These are phyloP conservation scores for Tolypocladium cylindrosporum DNA, from an alignment of 2,329 filamentous ascomycete genomes.

Conservation along the genomic window DNA sequence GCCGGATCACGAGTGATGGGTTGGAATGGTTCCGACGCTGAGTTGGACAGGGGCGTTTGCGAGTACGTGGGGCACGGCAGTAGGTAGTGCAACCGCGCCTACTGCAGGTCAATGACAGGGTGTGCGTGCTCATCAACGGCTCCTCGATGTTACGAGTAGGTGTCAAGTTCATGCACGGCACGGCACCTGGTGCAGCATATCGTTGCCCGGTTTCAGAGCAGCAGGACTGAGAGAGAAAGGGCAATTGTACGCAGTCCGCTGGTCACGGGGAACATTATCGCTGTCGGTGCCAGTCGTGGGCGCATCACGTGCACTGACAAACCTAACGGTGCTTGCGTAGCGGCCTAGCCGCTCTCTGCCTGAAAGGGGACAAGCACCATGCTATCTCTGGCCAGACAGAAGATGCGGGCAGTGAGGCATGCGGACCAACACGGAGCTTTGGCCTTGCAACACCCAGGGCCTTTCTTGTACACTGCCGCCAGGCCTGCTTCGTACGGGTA, in stretches of 20 bases:
- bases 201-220: not conserved
- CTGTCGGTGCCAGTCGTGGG: not conserved
- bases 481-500: no score
- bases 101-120: not conserved
- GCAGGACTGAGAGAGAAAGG: not conserved
- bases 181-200: not conserved
- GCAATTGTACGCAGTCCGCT: not conserved
- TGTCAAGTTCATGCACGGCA: not conserved
- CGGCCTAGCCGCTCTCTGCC: no score
- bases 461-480: not conserved
- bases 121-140: not conserved
- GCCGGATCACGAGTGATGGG: not conserved
- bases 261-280: not conserved
- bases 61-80: not conserved
- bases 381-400: no score
- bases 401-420: not conserved
- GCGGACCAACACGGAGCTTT: not conserved
- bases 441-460: not conserved
- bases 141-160: not conserved
- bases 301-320: not conserved
- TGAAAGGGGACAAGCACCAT: no score
- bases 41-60: not conserved
- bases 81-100: not conserved
- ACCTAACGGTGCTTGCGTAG: not conserved
- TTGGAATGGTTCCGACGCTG: not conserved